Conservation (phyloP, 1,139 yeast species). For the Kurtzmaniella quercitrusa region DNA sequence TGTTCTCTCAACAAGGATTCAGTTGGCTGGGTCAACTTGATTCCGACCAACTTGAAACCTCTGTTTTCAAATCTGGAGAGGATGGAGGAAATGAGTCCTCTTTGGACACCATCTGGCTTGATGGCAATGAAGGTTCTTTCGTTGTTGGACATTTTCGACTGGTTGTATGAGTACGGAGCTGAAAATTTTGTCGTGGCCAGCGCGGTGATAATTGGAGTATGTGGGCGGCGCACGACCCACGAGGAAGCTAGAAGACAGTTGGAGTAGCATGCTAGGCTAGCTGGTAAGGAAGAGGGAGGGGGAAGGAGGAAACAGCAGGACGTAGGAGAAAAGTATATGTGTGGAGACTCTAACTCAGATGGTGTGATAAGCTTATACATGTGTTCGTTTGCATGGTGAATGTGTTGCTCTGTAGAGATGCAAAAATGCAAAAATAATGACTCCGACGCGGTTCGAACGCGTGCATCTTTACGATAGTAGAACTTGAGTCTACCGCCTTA, state of each 20-base stretch:
- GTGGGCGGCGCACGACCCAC: neutral
- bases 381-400: no score
- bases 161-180: neutral
- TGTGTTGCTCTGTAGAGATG: no score
- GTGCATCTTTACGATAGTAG: conserved; percentile 1
- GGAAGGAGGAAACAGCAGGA: no score
- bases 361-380: no score
- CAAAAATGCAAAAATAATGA: neutral
- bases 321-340: no score
- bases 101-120: conserved; percentile 99
- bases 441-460: conserved; percentile 2
- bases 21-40: conserved; percentile 86
- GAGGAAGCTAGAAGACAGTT: no score
- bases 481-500: conserved; percentile 1
- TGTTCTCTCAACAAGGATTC: conserved; percentile 88
- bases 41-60: conserved; percentile 96
- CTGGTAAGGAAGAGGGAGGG: no score
- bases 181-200: neutral
- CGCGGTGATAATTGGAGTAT: neutral
- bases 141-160: conserved; percentile 43
- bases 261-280: no score
- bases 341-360: no score
- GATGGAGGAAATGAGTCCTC: conserved; percentile 91
- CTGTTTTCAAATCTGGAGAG: conserved; percentile 92
- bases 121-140: conserved; percentile 99